These are phyloP conservation scores for Alnus rubra DNA, from an alignment of 306 rosid genomes.

Conservation along the genomic window DNA sequence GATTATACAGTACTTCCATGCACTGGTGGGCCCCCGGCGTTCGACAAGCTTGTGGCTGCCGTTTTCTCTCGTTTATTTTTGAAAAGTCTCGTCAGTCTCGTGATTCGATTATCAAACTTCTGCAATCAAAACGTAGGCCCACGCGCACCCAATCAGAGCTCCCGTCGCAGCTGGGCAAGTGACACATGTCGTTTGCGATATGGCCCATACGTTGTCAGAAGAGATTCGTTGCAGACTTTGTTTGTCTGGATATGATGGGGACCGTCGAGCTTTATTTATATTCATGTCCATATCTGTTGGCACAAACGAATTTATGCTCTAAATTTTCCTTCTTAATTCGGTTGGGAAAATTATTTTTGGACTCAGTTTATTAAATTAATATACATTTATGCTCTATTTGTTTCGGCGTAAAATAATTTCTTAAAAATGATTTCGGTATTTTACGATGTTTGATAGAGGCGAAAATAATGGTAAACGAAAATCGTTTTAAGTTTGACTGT, in stretches of 20 bases:
- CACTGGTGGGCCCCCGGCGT: not conserved
- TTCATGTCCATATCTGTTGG: no score
- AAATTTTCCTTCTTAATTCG: no score
- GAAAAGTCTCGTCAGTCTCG: not conserved
- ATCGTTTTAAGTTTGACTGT: no score
- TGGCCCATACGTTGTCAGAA: not conserved
- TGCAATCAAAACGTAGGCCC: not conserved
- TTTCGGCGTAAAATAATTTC: no score
- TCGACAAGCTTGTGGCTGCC: constrained; percentile 8
- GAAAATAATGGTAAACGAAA: no score
- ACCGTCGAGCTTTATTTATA: not conserved
- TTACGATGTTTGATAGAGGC: no score
- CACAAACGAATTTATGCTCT: no score
- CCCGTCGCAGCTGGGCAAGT: not conserved
- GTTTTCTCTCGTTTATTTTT: not conserved
- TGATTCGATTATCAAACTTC: not conserved
- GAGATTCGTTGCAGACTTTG: not conserved
- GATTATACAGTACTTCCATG: constrained; percentile 20
- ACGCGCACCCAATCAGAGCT: not conserved
- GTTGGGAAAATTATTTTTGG: not conserved
- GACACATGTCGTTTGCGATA: not conserved
- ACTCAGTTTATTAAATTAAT: not conserved
- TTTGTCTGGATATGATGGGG: not conserved
- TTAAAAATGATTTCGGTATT: no score
- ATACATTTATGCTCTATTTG: no score